Conservation (phyloP, 2,329 filamentous ascomycete genomes). For the Paradendryphiella salina region DNA sequence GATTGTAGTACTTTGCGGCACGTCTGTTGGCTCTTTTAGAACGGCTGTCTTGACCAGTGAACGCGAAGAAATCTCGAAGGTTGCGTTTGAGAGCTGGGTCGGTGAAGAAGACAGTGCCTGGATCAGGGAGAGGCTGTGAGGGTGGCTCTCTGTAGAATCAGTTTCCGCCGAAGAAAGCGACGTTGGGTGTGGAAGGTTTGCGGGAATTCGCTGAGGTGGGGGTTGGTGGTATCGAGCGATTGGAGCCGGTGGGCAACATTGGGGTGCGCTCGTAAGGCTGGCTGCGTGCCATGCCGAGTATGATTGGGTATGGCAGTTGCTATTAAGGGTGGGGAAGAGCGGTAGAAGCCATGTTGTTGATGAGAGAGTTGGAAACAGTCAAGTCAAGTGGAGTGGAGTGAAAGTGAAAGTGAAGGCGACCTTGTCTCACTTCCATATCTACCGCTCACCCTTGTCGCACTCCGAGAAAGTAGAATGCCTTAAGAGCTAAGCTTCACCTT, state of each 20-base stretch:
- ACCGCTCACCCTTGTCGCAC: too few species aligned
- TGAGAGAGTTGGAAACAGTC: background rate
- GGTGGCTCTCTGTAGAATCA: slow-evolving; percentile 19
- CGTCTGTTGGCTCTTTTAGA: background rate
- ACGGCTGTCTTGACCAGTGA: background rate
- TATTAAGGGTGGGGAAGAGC: background rate
- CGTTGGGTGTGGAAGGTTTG: background rate
- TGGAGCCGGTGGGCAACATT: slow-evolving; percentile 38
- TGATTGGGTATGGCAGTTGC: background rate
- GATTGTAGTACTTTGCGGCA: background rate
- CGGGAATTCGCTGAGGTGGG: slow-evolving; percentile 45
- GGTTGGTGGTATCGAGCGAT: slow-evolving; percentile 51
- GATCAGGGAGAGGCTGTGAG: slow-evolving; percentile 53
- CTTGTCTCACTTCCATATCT: slow-evolving; percentile 63
- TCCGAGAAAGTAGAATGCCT: too few species aligned
- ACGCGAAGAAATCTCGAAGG: slow-evolving; percentile 13
- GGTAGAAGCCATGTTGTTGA: background rate
- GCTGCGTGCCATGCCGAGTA: background rate
- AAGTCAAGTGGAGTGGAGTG: slow-evolving; percentile 44
- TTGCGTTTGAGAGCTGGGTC: slow-evolving; percentile 10
- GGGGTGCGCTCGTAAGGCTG: background rate
- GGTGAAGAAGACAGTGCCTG: slow-evolving; percentile 68
- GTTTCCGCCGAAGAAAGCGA: background rate
- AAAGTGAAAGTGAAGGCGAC: slow-evolving; percentile 73
- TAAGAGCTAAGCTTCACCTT: too few species aligned